Base-by-base conservation (phyloP, 148 eudicot genomes). In the Heliamphora exappendiculata region DNA sequence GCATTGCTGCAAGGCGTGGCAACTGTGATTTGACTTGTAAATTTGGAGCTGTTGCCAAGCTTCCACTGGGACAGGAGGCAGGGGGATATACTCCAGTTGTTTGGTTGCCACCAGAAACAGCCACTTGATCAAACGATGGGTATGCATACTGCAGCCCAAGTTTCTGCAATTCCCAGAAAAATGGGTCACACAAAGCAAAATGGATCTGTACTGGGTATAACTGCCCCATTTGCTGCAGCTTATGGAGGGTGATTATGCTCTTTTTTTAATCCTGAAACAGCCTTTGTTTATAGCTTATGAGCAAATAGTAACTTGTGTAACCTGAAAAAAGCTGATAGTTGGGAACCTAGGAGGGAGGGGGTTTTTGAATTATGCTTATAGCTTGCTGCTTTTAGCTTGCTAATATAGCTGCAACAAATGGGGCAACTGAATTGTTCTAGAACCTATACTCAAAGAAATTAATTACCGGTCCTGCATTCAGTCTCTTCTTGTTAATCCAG, bases 391-490 rank as follows among this genome's bases (percentile, higher is more conserved):
- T n/a, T n/a, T n/a, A n/a, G n/a, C n/a, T n/a, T n/a, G 33, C 36
- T 72, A 44, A 66, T 7, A 24, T 37, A 17, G 33, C 11, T 55
- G 54, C 50, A 11, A 72, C 31, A 47, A n/a, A n/a, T n/a, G n/a
- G n/a, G n/a, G 31, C 58, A 13, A 19, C 5, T 71, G 16, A 29
- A 68, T 45, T 22, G 69, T 78, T 80, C 72, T 77, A 80, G 29
- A 31, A 34, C 88, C 87, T 62, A 83, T 87, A 86, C 84, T 83
- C 76, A 71, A 85, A 84, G 58, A 76, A 73, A 75, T 0, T 31
- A 37, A 81, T 78, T 81, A 82, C 90, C 60, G 83, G 91, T 73
- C 93, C 90, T 70, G 85, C 89, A 89, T 91, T 89, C 74, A 81
- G 86, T 78, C 93, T 81, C 81, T 89, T 81, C 81, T 89, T 91